Base-by-base conservation (phyloP, 2,329 filamentous ascomycete species). In the Talaromyces sp. region DNA sequence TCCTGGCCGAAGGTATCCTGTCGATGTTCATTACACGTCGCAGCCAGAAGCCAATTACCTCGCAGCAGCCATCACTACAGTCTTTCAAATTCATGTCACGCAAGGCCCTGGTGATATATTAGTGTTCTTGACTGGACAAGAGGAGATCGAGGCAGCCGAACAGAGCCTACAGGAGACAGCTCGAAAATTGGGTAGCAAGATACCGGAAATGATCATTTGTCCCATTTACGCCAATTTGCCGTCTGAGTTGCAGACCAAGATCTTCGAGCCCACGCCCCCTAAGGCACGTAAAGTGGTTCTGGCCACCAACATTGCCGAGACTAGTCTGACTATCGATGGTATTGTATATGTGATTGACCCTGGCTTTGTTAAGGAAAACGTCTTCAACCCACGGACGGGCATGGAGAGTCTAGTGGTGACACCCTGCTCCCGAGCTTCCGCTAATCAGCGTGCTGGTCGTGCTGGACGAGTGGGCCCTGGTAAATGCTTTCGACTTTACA, bases 261-360 rank as follows among this genome's bases (percentile, higher is more conserved):
- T 97, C 60, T 99, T 99, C 65, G 91, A 96, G 65, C 91, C 92
- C 0, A 96, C 93, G 0, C 93, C 94, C 0, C 84, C 88, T 0
- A 87, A 87, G 16, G 87, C 89, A 0, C 84, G 94, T 24, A 99
- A 97, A 69, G 91, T 97, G 0, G 91, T 99, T 0, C 76, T 97
- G 33, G 91, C 93, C 0, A 97, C 94, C 2, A 99, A 99, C 68
- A 97, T 99, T 71, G 94, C 94, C 2, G 94, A 99, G 72, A 99
- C 94, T 0, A 91, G 86, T 78, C 76, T 99, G 66, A 99, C 94
- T 0, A 96, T 99, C 52, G 92, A 97, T 69, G 93, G 92, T 14
- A 96, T 97, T 54, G 89, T 93, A 8, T 97, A 95, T 69, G 94
- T 97, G 32, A 96, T 97, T 54, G 94, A 99, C 63, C 90, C 90